Evolutionary conservation across 2,329 filamentous ascomycete genomes (phyloP).

Genomic region (Ceratocystis cacaofunesta): DNA sequence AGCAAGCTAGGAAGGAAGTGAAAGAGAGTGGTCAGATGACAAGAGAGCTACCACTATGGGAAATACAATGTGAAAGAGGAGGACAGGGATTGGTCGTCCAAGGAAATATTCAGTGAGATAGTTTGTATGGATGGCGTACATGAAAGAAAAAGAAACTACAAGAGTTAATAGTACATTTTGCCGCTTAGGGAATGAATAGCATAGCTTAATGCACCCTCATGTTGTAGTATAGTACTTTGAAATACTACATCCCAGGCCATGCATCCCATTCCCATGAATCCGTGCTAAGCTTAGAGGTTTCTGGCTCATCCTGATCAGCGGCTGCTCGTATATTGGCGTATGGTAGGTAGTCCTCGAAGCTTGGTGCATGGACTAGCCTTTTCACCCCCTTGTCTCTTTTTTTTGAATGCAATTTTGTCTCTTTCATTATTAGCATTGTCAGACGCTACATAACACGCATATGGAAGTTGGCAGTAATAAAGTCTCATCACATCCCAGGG

Average conservation of each 20-base stretch:
- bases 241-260: neutral
- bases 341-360: neutral
- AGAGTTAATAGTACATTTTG: neutral
- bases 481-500: neutral
- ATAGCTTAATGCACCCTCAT: neutral
- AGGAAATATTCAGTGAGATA: neutral
- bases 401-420: neutral
- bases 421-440: neutral
- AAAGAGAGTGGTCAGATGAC: neutral
- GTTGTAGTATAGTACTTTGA: neutral
- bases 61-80: neutral
- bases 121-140: neutral
- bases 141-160: neutral
- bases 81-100: neutral
- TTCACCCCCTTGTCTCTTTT: neutral
- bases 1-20: neutral
- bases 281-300: neutral
- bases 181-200: neutral
- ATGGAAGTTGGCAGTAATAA: neutral
- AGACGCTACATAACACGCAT: neutral
- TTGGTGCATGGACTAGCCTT: neutral
- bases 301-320: neutral
- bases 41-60: neutral
- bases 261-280: neutral
- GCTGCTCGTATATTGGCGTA: neutral